Evolutionary conservation across 2,329 filamentous ascomycete genomes (phyloP).

Genomic region (Botrytis aclada): DNA sequence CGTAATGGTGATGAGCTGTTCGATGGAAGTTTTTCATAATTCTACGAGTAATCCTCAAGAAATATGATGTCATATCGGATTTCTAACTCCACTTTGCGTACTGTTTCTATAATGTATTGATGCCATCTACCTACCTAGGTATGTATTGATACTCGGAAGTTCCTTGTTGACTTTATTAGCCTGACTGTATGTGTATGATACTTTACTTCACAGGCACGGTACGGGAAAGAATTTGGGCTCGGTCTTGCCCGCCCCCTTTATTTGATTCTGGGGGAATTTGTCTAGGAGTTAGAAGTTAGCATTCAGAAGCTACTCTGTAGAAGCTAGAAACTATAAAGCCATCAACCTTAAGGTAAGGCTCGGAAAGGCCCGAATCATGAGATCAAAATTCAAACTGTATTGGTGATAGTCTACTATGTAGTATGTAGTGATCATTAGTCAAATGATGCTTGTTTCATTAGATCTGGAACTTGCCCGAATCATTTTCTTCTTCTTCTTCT

Average conservation of each 20-base stretch:
- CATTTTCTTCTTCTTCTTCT: background rate
- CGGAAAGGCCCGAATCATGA: background rate
- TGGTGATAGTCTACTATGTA: background rate
- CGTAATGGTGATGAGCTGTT: slow-evolving; percentile 5
- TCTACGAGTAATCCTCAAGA: background rate
- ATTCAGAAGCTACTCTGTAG: background rate
- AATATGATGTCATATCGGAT: background rate
- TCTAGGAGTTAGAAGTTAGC: background rate
- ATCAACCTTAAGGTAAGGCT: background rate
- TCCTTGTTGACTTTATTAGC: background rate
- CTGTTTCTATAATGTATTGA: background rate
- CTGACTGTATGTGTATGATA: background rate
- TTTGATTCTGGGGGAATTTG: background rate
- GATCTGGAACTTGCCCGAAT: background rate
- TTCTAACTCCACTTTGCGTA: background rate
- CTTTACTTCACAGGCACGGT: background rate
- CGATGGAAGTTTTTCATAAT: background rate
- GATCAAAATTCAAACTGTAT: background rate
- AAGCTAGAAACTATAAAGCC: background rate
- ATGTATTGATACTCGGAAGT: background rate
- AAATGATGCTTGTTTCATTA: background rate
- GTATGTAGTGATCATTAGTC: background rate
- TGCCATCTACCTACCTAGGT: background rate
- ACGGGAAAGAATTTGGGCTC: background rate
- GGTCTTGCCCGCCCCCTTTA: background rate